Conservation (phyloP, 202 grass and related monocot species). For the Setaria viridis region DNA sequence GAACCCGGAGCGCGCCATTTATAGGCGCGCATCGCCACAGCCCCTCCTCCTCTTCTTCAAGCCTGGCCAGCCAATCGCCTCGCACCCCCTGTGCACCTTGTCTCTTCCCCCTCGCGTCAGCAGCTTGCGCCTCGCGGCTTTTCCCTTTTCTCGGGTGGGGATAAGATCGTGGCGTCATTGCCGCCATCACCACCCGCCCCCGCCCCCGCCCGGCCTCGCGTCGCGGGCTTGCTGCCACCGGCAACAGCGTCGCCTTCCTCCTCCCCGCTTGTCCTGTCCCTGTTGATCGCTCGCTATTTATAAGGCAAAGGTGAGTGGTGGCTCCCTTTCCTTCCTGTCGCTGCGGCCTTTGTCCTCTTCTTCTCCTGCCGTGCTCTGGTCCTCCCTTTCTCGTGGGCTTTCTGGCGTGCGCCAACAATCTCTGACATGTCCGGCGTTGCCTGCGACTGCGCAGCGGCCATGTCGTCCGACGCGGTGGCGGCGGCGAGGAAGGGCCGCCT, state of each 20-base stretch:
- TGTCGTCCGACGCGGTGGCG: conserved; percentile 47
- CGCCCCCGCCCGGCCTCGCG: neutral
- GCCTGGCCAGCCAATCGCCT: neutral
- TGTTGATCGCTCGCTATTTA: neutral
- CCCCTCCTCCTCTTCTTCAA: neutral
- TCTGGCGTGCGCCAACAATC: neutral
- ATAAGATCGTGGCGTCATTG: conserved; percentile 51
- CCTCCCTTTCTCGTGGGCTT: neutral
- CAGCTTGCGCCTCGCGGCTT: neutral
- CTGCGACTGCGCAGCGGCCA: conserved; percentile 19
- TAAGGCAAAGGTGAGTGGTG: conserved; percentile 43
- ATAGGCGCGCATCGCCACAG: conserved; percentile 30
- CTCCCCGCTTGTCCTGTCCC: too few species aligned
- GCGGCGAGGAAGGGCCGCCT: conserved; percentile 71
- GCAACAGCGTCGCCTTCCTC: neutral
- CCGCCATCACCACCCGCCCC: conserved; percentile 1
- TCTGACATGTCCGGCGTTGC: neutral
- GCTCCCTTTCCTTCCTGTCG: neutral
- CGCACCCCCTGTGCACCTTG: neutral
- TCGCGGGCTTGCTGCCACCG: neutral
- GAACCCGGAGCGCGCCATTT: conserved; percentile 43
- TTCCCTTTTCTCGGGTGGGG: neutral
- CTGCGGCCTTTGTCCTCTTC: neutral
- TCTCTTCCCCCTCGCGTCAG: conserved; percentile 5
- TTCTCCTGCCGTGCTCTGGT: too few species aligned